phyloP scores from a whole-genome alignment of 805 yeast species.

The Candida hungchunana region DNA sequence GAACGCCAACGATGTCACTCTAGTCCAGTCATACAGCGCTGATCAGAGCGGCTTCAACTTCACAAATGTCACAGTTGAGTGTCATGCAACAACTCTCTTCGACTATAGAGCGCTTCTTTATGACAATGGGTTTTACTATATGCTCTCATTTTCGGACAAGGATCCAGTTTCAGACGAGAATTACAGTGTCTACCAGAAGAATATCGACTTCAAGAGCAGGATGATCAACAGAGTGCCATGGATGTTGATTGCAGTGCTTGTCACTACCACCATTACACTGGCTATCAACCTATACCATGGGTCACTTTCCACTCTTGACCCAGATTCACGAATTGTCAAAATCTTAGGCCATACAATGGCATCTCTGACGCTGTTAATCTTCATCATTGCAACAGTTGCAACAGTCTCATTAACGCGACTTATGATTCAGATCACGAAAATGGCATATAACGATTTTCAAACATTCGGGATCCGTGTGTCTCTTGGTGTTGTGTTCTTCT shows the following conservation, averaged over 20 bases:
- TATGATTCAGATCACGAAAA: slow-evolving; percentile 21
- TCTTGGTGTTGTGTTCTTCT: slow-evolving; percentile 39
- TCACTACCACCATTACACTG: slow-evolving; percentile 29
- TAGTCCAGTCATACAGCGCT: slow-evolving; percentile 3
- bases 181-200: slow-evolving; percentile 24
- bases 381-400: slow-evolving; percentile 30
- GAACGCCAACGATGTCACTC: slow-evolving; percentile 1
- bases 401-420: slow-evolving; percentile 28
- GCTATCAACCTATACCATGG: slow-evolving; percentile 30
- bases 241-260: slow-evolving; percentile 28
- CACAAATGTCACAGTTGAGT: slow-evolving; percentile 8
- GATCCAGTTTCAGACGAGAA: slow-evolving; percentile 38
- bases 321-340: background rate
- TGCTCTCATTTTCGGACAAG: slow-evolving; percentile 38
- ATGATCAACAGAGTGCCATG: slow-evolving; percentile 29
- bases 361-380: slow-evolving; percentile 32
- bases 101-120: slow-evolving; percentile 14
- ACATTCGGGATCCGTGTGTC: slow-evolving; percentile 43
- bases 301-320: slow-evolving; percentile 13
- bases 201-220: slow-evolving; percentile 16
- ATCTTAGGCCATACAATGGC: slow-evolving; percentile 36
- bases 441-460: slow-evolving; percentile 30
- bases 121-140: slow-evolving; percentile 12
- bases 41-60: slow-evolving; percentile 10
- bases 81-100: slow-evolving; percentile 8